phyloP scores from a whole-genome alignment of 1,139 yeast genomes.

The Torulaspora globosa region DNA sequence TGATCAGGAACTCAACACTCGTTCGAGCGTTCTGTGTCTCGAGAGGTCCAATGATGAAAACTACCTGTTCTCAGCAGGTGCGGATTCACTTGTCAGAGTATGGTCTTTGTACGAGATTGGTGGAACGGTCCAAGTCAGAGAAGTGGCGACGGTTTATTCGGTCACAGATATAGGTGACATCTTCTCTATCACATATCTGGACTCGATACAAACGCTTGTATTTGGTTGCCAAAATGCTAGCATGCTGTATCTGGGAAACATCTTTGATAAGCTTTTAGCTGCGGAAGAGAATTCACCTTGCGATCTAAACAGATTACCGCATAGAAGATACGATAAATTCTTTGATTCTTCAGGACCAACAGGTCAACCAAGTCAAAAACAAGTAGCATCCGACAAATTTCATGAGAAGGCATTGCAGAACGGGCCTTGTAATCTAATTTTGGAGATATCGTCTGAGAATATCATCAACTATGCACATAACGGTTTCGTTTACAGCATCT shows the following conservation, averaged over 20 bases:
- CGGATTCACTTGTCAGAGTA: slow-evolving; percentile 82
- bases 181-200: slow-evolving; percentile 74
- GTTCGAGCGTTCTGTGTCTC: slow-evolving; percentile 66
- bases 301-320: slow-evolving; percentile 51
- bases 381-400: slow-evolving; percentile 9
- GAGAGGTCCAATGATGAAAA: slow-evolving; percentile 56
- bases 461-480: slow-evolving; percentile 80
- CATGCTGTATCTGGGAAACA: slow-evolving; percentile 60
- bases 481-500: slow-evolving; percentile 80
- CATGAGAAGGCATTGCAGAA: slow-evolving; percentile 10
- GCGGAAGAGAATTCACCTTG: slow-evolving; percentile 15
- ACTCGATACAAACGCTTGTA: slow-evolving; percentile 55
- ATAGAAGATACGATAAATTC: slow-evolving; percentile 75
- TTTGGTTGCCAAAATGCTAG: slow-evolving; percentile 93
- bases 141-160: slow-evolving; percentile 70
- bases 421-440: slow-evolving; percentile 25
- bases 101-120: slow-evolving; percentile 54
- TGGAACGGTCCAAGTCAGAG: slow-evolving; percentile 35
- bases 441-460: slow-evolving; percentile 67
- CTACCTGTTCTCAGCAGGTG: slow-evolving; percentile 75
- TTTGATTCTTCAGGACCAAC: slow-evolving; percentile 91
- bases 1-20: slow-evolving; percentile 45
- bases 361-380: slow-evolving; percentile 39
- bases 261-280: slow-evolving; percentile 27
- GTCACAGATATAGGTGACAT: slow-evolving; percentile 89